These are phyloP conservation scores for Silene coronaria DNA, from an alignment of 179 eudicot species.

Conservation along the genomic window DNA sequence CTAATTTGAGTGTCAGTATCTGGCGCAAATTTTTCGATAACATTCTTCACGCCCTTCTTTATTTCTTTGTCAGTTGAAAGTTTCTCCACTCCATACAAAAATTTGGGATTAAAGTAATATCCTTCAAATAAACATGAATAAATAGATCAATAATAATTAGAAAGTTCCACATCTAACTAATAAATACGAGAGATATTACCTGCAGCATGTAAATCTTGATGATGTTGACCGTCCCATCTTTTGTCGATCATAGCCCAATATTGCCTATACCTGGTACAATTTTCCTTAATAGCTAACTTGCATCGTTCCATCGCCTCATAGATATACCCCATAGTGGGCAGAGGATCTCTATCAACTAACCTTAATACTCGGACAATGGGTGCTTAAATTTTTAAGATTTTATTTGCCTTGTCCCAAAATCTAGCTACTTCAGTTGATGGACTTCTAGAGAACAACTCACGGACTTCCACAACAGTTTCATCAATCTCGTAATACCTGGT, in stretches of 20 bases:
- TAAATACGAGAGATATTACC: background rate
- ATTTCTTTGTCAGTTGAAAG: background rate
- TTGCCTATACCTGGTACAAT: background rate
- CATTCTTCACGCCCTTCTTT: background rate
- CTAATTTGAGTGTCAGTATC: background rate
- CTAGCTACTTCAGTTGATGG: background rate
- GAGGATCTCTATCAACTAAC: background rate
- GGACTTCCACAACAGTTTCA: background rate
- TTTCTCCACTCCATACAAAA: background rate
- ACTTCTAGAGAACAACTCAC: background rate
- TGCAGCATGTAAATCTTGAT: conserved; percentile 2
- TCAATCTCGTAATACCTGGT: background rate
- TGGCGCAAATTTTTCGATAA: background rate
- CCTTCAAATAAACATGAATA: background rate
- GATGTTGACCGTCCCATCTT: conserved; percentile 9
- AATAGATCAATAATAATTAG: background rate
- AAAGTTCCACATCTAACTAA: background rate
- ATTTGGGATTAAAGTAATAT: conserved; percentile 3
- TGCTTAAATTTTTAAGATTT: background rate
- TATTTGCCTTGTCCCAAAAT: background rate
- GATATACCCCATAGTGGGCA: background rate
- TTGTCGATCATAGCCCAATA: conserved; percentile 8
- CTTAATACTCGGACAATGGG: background rate
- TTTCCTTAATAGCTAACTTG: background rate
- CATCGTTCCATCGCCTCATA: conserved; percentile 12